Conservation (phyloP, 345 rosid genomes). For the Syzygium aqueum region DNA sequence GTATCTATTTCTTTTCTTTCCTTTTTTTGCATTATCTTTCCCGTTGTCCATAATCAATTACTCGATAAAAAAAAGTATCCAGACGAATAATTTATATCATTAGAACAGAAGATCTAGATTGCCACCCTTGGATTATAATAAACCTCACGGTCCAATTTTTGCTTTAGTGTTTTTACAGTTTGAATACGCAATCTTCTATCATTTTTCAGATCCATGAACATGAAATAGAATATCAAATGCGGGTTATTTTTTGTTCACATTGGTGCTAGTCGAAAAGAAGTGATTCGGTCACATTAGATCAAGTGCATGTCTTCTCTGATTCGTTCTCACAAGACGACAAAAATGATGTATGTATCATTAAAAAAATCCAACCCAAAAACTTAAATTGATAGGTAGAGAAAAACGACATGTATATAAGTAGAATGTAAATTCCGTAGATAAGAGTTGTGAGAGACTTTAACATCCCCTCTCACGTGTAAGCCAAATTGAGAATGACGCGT, state of each 20-base stretch:
- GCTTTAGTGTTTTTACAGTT: not conserved
- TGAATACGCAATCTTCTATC: not conserved
- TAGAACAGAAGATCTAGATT: not conserved
- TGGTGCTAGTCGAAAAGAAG: not conserved
- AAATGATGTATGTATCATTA: not conserved
- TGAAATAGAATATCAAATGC: not conserved
- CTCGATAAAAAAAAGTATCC: too few relatives aligned
- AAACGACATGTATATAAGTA: not conserved
- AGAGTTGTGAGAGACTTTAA: not conserved
- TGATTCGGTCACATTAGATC: not conserved
- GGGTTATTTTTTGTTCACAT: not conserved
- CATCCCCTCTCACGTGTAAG: not conserved
- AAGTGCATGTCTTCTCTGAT: not conserved
- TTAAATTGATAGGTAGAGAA: not conserved
- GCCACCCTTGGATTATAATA: not conserved
- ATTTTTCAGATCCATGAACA: not conserved
- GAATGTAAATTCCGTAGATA: not conserved
- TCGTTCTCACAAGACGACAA: not conserved
- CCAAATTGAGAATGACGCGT: not conserved
- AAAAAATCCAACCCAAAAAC: not conserved
- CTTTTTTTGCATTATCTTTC: not conserved
- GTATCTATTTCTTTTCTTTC: not conserved
- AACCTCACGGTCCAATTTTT: not conserved
- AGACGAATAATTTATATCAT: not conserved
- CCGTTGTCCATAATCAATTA: not conserved